Evolutionary conservation across 2,329 filamentous ascomycete species (phyloP).

Genomic region (Fusarium xylarioides): DNA sequence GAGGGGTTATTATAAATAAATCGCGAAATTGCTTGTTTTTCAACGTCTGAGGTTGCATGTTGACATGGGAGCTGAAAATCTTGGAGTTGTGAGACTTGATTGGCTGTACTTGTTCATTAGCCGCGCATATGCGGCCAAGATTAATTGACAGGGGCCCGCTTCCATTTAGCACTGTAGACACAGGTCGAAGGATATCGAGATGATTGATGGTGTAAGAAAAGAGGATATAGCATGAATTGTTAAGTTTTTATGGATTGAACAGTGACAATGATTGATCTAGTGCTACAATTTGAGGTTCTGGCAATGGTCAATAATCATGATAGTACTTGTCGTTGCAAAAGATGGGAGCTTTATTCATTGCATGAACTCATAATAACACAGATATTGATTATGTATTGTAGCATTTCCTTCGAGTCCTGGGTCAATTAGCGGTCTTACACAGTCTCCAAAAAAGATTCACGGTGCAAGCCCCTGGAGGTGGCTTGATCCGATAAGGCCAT

Average conservation of each 20-base stretch:
- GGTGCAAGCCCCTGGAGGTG: conserved; percentile 32
- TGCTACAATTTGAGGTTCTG: neutral
- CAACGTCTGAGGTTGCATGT: neutral
- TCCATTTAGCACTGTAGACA: conserved; percentile 29
- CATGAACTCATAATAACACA: neutral
- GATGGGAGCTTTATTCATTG: neutral
- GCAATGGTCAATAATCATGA: neutral
- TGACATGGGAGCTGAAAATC: conserved; percentile 4
- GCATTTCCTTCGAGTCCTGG: neutral
- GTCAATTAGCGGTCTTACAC: neutral
- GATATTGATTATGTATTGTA: neutral
- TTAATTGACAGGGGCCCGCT: conserved; percentile 34
- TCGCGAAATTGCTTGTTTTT: conserved; percentile 32
- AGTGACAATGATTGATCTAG: rapidly evolving
- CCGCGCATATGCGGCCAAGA: conserved; percentile 43
- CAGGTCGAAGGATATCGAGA: neutral
- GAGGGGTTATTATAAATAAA: conserved; percentile 11
- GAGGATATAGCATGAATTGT: neutral
- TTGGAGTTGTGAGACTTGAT: conserved; percentile 24
- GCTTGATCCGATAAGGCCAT: conserved; percentile 42
- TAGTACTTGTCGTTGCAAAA: neutral
- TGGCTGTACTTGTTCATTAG: conserved; percentile 37
- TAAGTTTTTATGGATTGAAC: neutral
- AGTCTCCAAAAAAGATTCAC: conserved; percentile 6
- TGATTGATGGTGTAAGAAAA: neutral